These are phyloP conservation scores for Poa pratensis DNA, from an alignment of 176 grass and related monocot genomes.

Conservation along the genomic window DNA sequence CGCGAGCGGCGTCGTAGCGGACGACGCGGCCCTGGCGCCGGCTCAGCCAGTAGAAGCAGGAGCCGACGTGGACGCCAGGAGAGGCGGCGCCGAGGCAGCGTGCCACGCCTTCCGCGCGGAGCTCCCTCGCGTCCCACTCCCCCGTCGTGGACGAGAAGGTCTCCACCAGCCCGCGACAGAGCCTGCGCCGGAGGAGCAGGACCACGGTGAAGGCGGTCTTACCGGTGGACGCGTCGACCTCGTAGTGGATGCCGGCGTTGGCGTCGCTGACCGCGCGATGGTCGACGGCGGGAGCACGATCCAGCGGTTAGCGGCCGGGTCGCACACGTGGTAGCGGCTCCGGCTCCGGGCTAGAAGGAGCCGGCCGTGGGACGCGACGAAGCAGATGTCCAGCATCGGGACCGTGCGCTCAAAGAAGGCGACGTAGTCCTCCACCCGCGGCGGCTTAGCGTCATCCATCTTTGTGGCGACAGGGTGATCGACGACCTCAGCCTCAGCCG, in stretches of 20 bases:
- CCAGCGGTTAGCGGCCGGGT: too few relatives aligned
- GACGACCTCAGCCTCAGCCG: neutral
- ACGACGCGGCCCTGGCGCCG: neutral
- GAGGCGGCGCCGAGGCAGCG: neutral
- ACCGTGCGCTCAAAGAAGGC: slow-evolving; percentile 34
- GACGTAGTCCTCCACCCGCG: neutral
- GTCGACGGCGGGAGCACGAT: slow-evolving; percentile 7
- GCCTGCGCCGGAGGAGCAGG: neutral
- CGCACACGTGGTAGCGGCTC: too few relatives aligned
- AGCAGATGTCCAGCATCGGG: slow-evolving; percentile 4
- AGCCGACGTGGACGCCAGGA: neutral
- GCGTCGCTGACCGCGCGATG: neutral
- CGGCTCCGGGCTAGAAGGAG: neutral
- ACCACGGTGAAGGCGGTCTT: slow-evolving; percentile 19
- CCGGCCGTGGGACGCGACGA: slow-evolving; percentile 26
- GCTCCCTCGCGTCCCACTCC: neutral
- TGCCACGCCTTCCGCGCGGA: neutral
- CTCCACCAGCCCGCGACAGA: neutral
- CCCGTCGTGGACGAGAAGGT: slow-evolving; percentile 32
- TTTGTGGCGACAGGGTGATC: neutral
- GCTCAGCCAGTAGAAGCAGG: slow-evolving; percentile 38
- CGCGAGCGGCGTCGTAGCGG: neutral
- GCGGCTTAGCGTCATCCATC: neutral
- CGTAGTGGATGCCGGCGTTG: slow-evolving; percentile 15
- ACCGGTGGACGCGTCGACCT: neutral